phyloP scores from a whole-genome alignment of 148 eudicot species.

The Rhododendron ferrugineum region DNA sequence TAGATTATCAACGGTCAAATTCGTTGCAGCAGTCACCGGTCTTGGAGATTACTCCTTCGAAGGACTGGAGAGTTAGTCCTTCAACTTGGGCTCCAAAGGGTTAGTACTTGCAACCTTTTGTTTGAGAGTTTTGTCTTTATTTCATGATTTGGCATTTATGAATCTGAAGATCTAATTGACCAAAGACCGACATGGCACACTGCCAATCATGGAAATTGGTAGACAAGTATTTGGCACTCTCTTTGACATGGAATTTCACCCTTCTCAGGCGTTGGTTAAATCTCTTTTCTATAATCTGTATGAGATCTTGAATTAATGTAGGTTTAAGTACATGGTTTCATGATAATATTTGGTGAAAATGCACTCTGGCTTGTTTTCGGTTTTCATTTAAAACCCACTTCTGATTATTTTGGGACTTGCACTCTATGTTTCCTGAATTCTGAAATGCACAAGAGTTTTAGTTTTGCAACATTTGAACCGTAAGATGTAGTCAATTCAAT shows the following conservation, averaged over 20 bases:
- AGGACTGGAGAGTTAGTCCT: conserved; percentile 21
- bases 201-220: background rate
- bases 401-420: background rate
- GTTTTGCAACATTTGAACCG: background rate
- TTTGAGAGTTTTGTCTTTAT: background rate
- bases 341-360: background rate
- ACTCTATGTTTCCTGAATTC: background rate
- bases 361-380: background rate
- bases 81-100: conserved; percentile 20
- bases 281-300: background rate
- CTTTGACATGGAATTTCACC: background rate
- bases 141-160: background rate
- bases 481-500: background rate
- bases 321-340: background rate
- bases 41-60: conserved; percentile 17
- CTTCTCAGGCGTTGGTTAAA: background rate
- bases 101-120: conserved; percentile 9
- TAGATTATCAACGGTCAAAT: conserved; percentile 5
- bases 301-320: background rate
- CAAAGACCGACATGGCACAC: too few relatives aligned
- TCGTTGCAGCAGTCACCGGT: conserved; percentile 21
- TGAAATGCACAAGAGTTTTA: background rate
- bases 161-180: background rate
- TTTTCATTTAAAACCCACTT: background rate
- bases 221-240: background rate